These are phyloP conservation scores for Phytophthora cactorum DNA, from an alignment of 352 stramenopile genomes.

Conservation along the genomic window DNA sequence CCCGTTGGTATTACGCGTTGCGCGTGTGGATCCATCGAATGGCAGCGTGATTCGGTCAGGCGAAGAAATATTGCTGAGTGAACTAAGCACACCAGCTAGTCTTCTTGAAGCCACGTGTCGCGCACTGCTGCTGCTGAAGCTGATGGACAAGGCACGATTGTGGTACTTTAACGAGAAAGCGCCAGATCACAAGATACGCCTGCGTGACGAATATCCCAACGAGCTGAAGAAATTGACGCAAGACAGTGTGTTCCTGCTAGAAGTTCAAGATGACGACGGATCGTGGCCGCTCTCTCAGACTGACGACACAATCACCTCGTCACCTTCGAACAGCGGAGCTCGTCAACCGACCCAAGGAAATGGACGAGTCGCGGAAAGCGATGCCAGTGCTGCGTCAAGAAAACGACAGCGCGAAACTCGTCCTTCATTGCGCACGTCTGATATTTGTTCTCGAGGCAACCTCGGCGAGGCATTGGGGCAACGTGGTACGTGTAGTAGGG, in stretches of 20 bases:
- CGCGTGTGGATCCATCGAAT: constrained; percentile 69
- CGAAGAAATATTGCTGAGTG: constrained; percentile 79
- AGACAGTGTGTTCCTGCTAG: constrained; percentile 80
- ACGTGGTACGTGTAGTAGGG: constrained; percentile 33
- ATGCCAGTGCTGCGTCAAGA: constrained; percentile 27
- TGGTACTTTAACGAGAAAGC: constrained; percentile 85
- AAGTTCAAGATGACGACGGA: constrained; percentile 85
- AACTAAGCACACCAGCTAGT: constrained; percentile 61
- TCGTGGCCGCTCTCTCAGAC: constrained; percentile 86
- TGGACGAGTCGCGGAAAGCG: constrained; percentile 27
- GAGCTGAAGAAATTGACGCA: constrained; percentile 71
- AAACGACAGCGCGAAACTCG: constrained; percentile 57
- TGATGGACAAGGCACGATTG: constrained; percentile 72
- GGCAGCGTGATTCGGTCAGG: constrained; percentile 79
- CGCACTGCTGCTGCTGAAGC: constrained; percentile 73
- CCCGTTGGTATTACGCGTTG: constrained; percentile 79
- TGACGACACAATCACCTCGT: constrained; percentile 45
- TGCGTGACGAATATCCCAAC: constrained; percentile 50
- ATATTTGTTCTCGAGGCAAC: constrained; percentile 80
- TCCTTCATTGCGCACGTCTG: constrained; percentile 63
- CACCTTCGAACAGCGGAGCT: constrained; percentile 31
- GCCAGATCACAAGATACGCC: constrained; percentile 71
- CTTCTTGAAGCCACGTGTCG: constrained; percentile 79
- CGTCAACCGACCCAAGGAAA: constrained; percentile 29
- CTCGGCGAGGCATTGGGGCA: constrained; percentile 61